phyloP scores from a whole-genome alignment of 306 rosid species.

The Hylodesmum podocarpum region DNA sequence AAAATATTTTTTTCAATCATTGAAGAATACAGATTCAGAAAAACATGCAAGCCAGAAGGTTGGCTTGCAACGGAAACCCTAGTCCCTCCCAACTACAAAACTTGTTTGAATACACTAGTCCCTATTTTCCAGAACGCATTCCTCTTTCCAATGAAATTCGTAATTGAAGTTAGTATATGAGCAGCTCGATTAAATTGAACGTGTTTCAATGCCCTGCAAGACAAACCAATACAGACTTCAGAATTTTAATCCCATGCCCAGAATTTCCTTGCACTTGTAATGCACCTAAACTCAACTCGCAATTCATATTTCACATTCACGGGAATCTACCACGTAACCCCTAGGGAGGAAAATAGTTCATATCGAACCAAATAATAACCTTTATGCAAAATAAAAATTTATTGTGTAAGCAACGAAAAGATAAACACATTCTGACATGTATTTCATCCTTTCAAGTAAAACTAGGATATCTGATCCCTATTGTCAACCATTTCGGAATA shows the following conservation, averaged over 20 bases:
- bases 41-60: neutral
- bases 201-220: slow-evolving; percentile 65
- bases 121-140: slow-evolving; percentile 38
- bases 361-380: neutral
- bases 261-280: slow-evolving; percentile 4
- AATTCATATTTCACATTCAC: neutral
- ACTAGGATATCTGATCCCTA: neutral
- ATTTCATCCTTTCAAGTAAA: slow-evolving; percentile 5
- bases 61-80: neutral
- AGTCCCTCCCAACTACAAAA: slow-evolving; percentile 12
- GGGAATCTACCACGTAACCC: neutral
- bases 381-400: neutral
- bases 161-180: slow-evolving; percentile 32
- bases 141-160: slow-evolving; percentile 39
- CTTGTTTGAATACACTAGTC: slow-evolving; percentile 29
- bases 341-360: neutral
- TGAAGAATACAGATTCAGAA: neutral
- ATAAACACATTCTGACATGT: neutral
- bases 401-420: neutral
- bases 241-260: slow-evolving; percentile 34
- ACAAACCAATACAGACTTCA: slow-evolving; percentile 47
- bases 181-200: slow-evolving; percentile 46
- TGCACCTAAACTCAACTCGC: slow-evolving; percentile 10
- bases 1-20: neutral
- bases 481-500: neutral